These are phyloP conservation scores for Phialocephala sp. DNA, from an alignment of 2,329 filamentous ascomycete genomes.

Conservation along the genomic window DNA sequence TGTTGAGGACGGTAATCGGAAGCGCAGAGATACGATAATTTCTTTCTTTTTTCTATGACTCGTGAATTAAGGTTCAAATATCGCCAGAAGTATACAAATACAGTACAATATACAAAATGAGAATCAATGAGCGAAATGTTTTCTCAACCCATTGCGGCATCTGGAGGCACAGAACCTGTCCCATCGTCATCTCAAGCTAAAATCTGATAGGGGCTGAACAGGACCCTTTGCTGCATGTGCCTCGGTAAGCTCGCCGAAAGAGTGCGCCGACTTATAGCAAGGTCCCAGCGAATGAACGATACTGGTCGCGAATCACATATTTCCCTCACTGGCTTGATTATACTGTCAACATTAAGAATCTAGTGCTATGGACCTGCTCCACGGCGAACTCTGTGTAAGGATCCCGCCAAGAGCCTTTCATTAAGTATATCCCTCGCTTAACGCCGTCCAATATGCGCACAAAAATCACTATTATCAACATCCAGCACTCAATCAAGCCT, in stretches of 20 bases:
- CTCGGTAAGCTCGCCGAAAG: background rate
- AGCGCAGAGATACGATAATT: background rate
- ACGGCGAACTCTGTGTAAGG: background rate
- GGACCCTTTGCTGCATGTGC: background rate
- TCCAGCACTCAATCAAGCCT: slow-evolving; percentile 29
- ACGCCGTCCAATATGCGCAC: slow-evolving; percentile 31
- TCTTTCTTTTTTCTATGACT: background rate
- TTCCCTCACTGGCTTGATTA: background rate
- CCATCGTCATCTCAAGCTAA: background rate
- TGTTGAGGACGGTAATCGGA: slow-evolving; percentile 9
- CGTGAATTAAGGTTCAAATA: background rate
- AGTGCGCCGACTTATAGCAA: background rate
- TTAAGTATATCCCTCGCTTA: slow-evolving; percentile 13
- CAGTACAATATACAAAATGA: background rate
- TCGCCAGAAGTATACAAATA: background rate
- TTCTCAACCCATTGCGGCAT: background rate
- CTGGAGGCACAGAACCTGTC: background rate
- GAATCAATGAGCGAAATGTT: background rate
- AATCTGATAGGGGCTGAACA: slow-evolving; percentile 3
- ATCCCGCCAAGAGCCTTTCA: background rate
- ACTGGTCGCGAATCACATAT: background rate
- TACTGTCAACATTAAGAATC: background rate
- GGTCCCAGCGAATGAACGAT: background rate
- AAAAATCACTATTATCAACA: slow-evolving; percentile 7
- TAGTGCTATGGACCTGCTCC: background rate